Conservation (phyloP, 176 grass and related monocot genomes). For the sorghum (Sorghum bicolor) region Sorghum_bicolor_NCBIv3 NC_012873.2:1405501-1406000, state of each 20-base stretch:
- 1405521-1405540: too few relatives aligned
- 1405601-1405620: too few relatives aligned
- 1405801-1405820: constrained; percentile 3
- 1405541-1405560: too few relatives aligned
- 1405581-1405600: too few relatives aligned
- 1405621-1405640: too few relatives aligned
- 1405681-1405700: neutral
- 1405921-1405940: constrained; percentile 20
- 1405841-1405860: neutral
- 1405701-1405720: constrained; percentile 31
- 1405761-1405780: neutral
- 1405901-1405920: neutral
- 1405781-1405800: neutral
- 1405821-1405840: neutral
- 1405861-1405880: neutral
- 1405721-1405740: neutral
- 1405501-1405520: too few relatives aligned
- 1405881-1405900: neutral
- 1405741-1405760: neutral
- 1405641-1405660: too few relatives aligned
- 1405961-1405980: constrained; percentile 19
- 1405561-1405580: too few relatives aligned
- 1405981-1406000: constrained; percentile 36
- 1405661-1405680: neutral
- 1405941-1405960: neutral